phyloP scores from a whole-genome alignment of 768 basidiomycete genomes.

The Leccinum barrowsii region DNA sequence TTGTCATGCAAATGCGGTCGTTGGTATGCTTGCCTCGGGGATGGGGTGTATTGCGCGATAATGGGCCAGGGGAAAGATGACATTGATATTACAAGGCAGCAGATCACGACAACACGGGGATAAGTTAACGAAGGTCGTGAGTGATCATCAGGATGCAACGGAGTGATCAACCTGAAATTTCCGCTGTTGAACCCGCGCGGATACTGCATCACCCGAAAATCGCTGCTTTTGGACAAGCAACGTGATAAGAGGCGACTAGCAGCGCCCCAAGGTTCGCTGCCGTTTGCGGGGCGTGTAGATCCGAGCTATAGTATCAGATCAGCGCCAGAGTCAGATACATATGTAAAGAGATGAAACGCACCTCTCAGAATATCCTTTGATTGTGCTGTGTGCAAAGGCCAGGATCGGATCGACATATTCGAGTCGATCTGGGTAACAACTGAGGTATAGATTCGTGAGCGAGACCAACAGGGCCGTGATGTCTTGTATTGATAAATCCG shows the following conservation, averaged over 20 bases:
- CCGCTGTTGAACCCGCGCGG: conserved; percentile 6
- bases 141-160: conserved; percentile 14
- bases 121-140: conserved; percentile 19
- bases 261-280: conserved; percentile 60
- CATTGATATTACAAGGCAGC: conserved; percentile 2
- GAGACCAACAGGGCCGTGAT: conserved; percentile 96
- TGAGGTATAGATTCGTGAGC: conserved; percentile 81
- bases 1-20: not conserved
- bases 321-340: not conserved
- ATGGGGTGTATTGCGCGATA: conserved; percentile 23
- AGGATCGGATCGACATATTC: conserved; percentile 99
- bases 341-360: conserved; percentile 26
- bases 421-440: conserved; percentile 94
- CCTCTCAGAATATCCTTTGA: conserved; percentile 82
- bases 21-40: conserved; percentile 21
- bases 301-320: conserved; percentile 50
- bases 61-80: conserved; percentile 11
- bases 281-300: conserved; percentile 87
- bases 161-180: not conserved
- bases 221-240: conserved; percentile 10
- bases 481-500: conserved; percentile 95
- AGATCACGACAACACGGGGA: conserved; percentile 12
- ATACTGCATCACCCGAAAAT: not conserved
- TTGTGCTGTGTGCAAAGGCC: conserved; percentile 82
- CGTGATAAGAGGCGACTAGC: too few relatives aligned